Conservation (phyloP, 108 stramenopile species). For the Aurantiochytrium sp. region DNA sequence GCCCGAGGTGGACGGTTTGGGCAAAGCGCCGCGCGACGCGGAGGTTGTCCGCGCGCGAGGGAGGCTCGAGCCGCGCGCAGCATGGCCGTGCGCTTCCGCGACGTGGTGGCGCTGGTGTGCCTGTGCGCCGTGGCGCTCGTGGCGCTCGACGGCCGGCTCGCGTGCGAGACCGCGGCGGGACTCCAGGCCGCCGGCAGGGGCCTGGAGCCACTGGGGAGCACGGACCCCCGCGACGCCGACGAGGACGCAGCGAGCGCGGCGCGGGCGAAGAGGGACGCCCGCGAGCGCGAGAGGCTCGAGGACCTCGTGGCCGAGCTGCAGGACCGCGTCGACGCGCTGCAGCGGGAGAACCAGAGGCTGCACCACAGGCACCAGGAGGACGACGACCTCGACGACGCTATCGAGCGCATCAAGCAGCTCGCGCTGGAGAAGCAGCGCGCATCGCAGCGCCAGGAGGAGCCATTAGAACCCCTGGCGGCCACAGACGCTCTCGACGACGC, state of each 20-base stretch:
- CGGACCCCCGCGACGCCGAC: too few relatives aligned
- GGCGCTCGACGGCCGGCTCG: background rate
- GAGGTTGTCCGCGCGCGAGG: too few relatives aligned
- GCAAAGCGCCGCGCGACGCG: too few relatives aligned
- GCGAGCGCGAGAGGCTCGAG: background rate
- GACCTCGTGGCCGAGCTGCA: background rate
- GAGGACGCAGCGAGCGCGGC: too few relatives aligned
- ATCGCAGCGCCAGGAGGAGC: background rate
- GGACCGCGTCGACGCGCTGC: background rate
- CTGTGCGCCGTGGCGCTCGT: background rate
- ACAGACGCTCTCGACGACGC: background rate
- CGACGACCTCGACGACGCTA: background rate
- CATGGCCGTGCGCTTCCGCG: background rate
- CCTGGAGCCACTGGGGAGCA: too few relatives aligned
- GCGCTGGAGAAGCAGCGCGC: background rate
- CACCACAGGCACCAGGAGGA: background rate
- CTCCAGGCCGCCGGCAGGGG: background rate
- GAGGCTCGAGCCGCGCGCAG: background rate
- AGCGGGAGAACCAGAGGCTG: background rate
- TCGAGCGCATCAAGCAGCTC: background rate
- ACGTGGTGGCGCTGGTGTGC: background rate
- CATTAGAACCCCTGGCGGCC: background rate
- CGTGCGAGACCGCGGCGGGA: background rate
- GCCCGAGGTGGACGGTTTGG: too few relatives aligned
- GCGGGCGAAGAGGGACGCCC: background rate